Base-by-base conservation (phyloP, 176 grass and related monocot genomes). In the Avena atlantica region DNA sequence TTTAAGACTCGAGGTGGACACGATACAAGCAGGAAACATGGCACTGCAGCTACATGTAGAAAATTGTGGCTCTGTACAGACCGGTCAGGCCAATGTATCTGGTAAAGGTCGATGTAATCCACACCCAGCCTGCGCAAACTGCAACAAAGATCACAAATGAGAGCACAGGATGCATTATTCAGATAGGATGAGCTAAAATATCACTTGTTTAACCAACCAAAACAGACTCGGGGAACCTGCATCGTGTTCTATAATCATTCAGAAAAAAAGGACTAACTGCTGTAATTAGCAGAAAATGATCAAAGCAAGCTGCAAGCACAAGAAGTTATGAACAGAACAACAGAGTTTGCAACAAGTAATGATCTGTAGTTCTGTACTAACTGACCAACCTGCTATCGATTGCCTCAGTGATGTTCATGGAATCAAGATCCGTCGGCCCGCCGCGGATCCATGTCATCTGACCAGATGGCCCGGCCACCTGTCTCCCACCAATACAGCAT, bases 41-140 rank as follows among this genome's bases (percentile, higher is more conserved):
- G 56, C 51, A 68, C 36, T 48, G 57, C 63, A 47, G 45, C 19
- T 14, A 59, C 8, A 81, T 44, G 44, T 29, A 65, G 23, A 24
- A 52, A 77, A 66, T 34, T 12, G 12, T 17, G 4, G 51, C 19
- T 11, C 0, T 40, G 27, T 76, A 64, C 86, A 51, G 63, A 98
- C 96, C 96, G 90, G 50, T 98, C 96, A 40, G 96, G 93, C 96
- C 96, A 98, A 85, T 98, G 96, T 82, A 98, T 98, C 87, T 98
- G 93, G 76, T 94, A 98, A 61, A 98, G 87, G 85, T 98, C 96
- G 31, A 98, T 96, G 65, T 98, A 98, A 78, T 98, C 96, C 52
- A 90, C 80, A 2, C 83, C 83, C 40, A 98, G 64, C 57, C 93
- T 83, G 13, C 16, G 24, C 84, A 98, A 90, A 89, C 91, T 93